Base-by-base conservation (phyloP, 441 rosid genomes). In the Adansonia gregorii region DNA sequence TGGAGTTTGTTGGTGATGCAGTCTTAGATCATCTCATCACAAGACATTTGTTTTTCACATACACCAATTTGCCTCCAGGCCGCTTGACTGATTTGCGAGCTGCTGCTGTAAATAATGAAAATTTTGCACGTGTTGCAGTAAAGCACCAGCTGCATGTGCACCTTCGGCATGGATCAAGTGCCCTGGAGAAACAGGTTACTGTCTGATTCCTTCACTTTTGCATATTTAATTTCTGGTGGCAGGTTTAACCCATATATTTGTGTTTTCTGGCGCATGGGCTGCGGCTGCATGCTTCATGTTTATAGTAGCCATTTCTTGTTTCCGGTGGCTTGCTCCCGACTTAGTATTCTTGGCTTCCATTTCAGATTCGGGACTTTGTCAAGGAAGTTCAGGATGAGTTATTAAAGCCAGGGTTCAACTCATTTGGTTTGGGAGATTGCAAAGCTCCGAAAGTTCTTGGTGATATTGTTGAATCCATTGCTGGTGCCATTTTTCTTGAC, bases 391-490 rank as follows among this genome's bases (percentile, higher is more conserved):
- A 86, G 72, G 89, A 90, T 20, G 98, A 97, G 79, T 83, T 92
- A 22, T 86, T 83, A 56, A 97, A 93, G 87, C 98, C 98, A 17
- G 97, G 96, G 68, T 93, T 91, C 83, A 97, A 97, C 84, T 97
- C 98, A 20, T 97, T 97, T 75, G 98, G 99, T 68, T 82, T 97
- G 81, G 98, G 98, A 82, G 99, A 97, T 80, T 94, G 99, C 86
- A 97, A 94, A 89, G 99, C 99, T 31, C 99, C 99, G 8, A 97
- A 97, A 84, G 99, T 97, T 83, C 95, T 97, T 56, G 99, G 99
- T 31, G 98, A 97, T 83, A 97, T 97, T 72, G 86, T 97, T 19
- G 98, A 97, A 83, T 97, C 99, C 15, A 93, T 97, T 56, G 99
- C 99, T 39, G 99, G 99, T 81, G 97, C 98, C 68, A 93, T 97